phyloP scores from a whole-genome alignment of 805 yeast genomes.

The Yarrowia deformans region DNA sequence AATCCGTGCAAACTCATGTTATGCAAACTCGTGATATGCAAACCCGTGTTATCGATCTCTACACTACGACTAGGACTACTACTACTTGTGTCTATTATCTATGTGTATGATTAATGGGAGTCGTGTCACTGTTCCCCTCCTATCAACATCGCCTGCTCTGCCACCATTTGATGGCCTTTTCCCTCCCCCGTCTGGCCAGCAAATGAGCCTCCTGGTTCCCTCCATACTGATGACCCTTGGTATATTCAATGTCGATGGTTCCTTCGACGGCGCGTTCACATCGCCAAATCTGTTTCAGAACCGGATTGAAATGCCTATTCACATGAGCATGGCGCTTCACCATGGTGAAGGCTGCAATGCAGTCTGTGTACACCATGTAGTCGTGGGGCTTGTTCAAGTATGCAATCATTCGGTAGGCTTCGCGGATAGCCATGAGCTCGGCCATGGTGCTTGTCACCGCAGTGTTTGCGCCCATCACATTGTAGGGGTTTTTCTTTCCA shows the following conservation, averaged over 20 bases:
- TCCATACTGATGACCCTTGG: background rate
- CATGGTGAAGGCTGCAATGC: background rate
- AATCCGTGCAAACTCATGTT: too few relatives aligned
- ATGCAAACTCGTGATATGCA: too few relatives aligned
- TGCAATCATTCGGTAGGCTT: conserved; percentile 1
- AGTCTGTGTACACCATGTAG: conserved; percentile 1
- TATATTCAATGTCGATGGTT: background rate
- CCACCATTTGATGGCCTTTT: background rate
- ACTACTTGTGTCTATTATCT: too few relatives aligned
- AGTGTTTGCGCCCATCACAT: background rate
- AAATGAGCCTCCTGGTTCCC: background rate
- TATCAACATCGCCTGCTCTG: background rate
- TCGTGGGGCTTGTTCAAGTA: background rate
- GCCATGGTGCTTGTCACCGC: conserved; percentile 1
- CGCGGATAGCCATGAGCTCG: conserved; percentile 3
- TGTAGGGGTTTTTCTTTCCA: background rate
- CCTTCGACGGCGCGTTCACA: background rate
- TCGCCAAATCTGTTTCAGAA: conserved; percentile 8
- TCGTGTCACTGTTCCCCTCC: too few relatives aligned
- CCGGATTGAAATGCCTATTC: background rate
- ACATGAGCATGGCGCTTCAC: background rate
- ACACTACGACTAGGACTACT: too few relatives aligned
- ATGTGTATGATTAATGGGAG: too few relatives aligned
- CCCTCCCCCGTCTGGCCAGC: background rate
- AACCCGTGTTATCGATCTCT: too few relatives aligned